Evolutionary conservation across 2,329 filamentous ascomycete species (phyloP).

Genomic region (Penicillium concentricum): DNA sequence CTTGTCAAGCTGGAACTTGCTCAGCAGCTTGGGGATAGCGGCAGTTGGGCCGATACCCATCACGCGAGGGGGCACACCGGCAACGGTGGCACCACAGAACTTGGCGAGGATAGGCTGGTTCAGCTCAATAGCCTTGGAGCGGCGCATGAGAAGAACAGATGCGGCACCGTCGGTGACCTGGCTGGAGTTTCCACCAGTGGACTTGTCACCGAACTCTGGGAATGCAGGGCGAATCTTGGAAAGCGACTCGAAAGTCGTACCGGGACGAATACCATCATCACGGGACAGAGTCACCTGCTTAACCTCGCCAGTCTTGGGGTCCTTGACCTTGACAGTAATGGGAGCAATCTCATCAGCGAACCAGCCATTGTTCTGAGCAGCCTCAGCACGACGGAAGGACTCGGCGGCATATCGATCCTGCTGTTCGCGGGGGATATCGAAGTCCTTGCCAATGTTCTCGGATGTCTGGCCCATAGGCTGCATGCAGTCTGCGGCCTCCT

Average conservation of each 20-base stretch:
- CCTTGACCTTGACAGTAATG: constrained; percentile 78
- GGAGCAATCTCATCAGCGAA: constrained; percentile 94
- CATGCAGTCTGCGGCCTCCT: constrained; percentile 82
- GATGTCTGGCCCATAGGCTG: constrained; percentile 97
- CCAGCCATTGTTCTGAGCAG: constrained; percentile 83
- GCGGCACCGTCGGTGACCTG: constrained; percentile 94
- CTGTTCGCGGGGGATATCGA: constrained; percentile 73
- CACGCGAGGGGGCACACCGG: constrained; percentile 85
- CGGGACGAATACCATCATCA: constrained; percentile 88
- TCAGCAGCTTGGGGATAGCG: constrained; percentile 76
- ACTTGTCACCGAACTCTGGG: constrained; percentile 80
- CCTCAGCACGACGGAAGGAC: constrained; percentile 83
- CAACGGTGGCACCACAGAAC: constrained; percentile 86
- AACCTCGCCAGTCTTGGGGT: constrained; percentile 74
- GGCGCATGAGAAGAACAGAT: constrained; percentile 89
- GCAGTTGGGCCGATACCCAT: constrained; percentile 77
- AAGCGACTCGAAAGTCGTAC: constrained; percentile 80
- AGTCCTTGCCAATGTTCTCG: constrained; percentile 92
- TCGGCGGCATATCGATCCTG: constrained; percentile 87
- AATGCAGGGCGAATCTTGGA: constrained; percentile 87
- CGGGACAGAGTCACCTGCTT: constrained; percentile 75
- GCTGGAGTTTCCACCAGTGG: constrained; percentile 89
- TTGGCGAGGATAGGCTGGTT: constrained; percentile 92
- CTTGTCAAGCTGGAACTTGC: constrained; percentile 72
- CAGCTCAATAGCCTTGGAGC: constrained; percentile 80